Evolutionary conservation across 2,329 filamentous ascomycete species (phyloP).

Genomic region (Penicillium sp.): DNA sequence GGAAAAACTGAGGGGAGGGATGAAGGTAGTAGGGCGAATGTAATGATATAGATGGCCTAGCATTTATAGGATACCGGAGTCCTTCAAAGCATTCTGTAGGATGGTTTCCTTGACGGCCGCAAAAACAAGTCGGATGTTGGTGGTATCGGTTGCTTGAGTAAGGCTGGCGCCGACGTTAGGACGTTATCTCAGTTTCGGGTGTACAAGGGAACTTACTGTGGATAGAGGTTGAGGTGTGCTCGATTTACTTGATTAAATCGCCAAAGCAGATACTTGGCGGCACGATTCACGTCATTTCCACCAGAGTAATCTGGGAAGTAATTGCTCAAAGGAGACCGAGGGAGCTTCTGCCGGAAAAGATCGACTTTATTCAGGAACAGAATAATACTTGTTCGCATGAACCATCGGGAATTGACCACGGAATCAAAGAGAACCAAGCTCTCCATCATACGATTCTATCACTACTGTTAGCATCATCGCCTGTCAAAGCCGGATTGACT

Average conservation of each 20-base stretch:
- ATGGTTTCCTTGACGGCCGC: slow-evolving; percentile 99
- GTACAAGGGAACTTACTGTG: slow-evolving; percentile 69
- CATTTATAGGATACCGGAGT: slow-evolving; percentile 79
- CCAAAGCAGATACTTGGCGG: slow-evolving; percentile 96
- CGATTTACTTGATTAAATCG: slow-evolving; percentile 98
- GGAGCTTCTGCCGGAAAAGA: slow-evolving; percentile 92
- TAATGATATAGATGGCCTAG: background rate
- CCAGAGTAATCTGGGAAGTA: slow-evolving; percentile 99
- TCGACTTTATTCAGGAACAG: slow-evolving; percentile 99
- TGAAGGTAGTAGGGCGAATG: background rate
- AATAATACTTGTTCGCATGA: slow-evolving; percentile 98
- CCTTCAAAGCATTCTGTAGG: slow-evolving; percentile 94
- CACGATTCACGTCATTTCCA: slow-evolving; percentile 95
- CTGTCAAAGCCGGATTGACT: slow-evolving; percentile 2
- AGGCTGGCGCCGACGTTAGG: slow-evolving; percentile 57
- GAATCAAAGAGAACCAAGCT: slow-evolving; percentile 95
- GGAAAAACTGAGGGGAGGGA: background rate
- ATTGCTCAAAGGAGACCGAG: slow-evolving; percentile 82
- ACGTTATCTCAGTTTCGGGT: background rate
- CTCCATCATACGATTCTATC: slow-evolving; percentile 98
- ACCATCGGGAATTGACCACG: slow-evolving; percentile 98
- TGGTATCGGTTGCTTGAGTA: slow-evolving; percentile 97
- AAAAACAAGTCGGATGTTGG: slow-evolving; percentile 96
- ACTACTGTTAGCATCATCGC: slow-evolving; percentile 6
- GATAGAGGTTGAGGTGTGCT: slow-evolving; percentile 93